A percentile compares a stretch with the other conserved stretches of the same genome.
phyloP scores from a whole-genome alignment of 2,329 filamentous ascomycete species.

The Neonectria punicea region DNA sequence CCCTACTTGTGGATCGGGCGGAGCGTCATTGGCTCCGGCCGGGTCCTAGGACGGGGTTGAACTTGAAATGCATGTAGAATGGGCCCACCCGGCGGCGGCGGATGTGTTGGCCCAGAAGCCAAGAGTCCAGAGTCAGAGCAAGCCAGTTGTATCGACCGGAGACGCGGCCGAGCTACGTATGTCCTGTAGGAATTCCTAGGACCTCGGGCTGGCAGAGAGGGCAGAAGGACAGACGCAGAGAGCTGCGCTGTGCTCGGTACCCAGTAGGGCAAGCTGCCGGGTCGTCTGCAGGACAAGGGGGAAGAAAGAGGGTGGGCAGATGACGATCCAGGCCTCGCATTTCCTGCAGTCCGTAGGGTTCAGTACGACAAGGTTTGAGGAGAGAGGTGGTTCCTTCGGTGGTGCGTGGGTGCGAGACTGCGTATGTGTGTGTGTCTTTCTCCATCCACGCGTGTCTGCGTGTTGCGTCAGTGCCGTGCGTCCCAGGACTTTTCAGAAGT shows the following conservation, averaged over 20 bases:
- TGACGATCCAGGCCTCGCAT: slow-evolving; percentile 20
- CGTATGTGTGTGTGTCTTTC: not conserved
- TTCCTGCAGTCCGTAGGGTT: not conserved
- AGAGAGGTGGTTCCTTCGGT: not conserved
- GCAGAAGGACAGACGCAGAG: not conserved
- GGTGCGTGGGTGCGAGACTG: not conserved
- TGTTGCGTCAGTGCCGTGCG: slow-evolving; percentile 16
- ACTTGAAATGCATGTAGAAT: slow-evolving; percentile 27
- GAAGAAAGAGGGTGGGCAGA: slow-evolving; percentile 23
- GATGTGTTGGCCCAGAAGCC: slow-evolving; percentile 10
- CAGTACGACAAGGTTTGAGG: slow-evolving; percentile 7
- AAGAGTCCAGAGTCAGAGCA: not conserved
- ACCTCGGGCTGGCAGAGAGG: not conserved
- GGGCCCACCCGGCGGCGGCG: slow-evolving; percentile 19
- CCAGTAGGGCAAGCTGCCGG: slow-evolving; percentile 14
- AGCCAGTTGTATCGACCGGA: not conserved
- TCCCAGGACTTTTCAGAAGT: not conserved
- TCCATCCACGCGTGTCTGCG: not conserved
- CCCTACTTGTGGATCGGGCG: slow-evolving; percentile 43
- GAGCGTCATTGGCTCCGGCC: slow-evolving; percentile 33
- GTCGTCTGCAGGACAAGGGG: not conserved
- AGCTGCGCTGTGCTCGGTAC: not conserved
- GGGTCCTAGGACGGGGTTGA: slow-evolving; percentile 11
- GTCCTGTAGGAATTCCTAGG: not conserved
- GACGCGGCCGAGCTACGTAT: not conserved